A percentile compares a stretch with the other conserved stretches of the same genome.
Conservation (phyloP, 1,284 basidiomycete species). For the Sparassis latifolia region DNA sequence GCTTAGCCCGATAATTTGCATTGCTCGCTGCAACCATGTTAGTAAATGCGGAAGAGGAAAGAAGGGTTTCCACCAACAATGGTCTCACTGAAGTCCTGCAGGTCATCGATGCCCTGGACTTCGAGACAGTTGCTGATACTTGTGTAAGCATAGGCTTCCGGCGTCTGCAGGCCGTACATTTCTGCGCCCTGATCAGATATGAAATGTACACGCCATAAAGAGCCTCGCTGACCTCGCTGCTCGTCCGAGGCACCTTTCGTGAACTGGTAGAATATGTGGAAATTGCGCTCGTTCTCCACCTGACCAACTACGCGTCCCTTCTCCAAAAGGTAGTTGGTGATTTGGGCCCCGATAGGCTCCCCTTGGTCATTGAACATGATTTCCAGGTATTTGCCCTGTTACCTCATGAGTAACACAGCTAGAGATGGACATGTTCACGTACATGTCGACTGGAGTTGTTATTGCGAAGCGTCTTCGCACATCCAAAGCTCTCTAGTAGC, state of each 20-base stretch:
- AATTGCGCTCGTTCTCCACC: conserved; percentile 94
- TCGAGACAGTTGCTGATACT: conserved; percentile 89
- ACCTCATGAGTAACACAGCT: conserved; percentile 2
- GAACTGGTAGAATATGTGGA: conserved; percentile 99
- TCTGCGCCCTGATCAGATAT: conserved; percentile 45
- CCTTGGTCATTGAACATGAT: conserved; percentile 97
- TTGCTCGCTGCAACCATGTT: conserved; percentile 64
- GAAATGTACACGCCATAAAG: background rate
- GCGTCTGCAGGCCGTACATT: conserved; percentile 93
- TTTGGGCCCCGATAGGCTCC: conserved; percentile 95
- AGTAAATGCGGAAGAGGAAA: conserved; percentile 5
- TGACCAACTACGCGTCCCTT: conserved; percentile 97
- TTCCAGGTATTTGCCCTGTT: conserved; percentile 95
- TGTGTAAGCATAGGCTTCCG: conserved; percentile 93
- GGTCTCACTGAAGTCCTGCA: conserved; percentile 84
- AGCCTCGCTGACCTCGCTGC: conserved; percentile 63
- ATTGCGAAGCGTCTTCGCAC: conserved; percentile 97
- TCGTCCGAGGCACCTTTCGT: conserved; percentile 90
- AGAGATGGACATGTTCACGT: conserved; percentile 28
- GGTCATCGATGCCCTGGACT: conserved; percentile 89
- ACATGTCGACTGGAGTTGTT: conserved; percentile 99
- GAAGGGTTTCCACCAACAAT: conserved; percentile 44
- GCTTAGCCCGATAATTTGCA: conserved; percentile 88
- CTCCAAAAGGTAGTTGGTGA: conserved; percentile 97
- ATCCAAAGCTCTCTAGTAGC: conserved; percentile 95